Conservation (phyloP, 1,284 basidiomycete species). For the Cystobasidium slooffiae region DNA sequence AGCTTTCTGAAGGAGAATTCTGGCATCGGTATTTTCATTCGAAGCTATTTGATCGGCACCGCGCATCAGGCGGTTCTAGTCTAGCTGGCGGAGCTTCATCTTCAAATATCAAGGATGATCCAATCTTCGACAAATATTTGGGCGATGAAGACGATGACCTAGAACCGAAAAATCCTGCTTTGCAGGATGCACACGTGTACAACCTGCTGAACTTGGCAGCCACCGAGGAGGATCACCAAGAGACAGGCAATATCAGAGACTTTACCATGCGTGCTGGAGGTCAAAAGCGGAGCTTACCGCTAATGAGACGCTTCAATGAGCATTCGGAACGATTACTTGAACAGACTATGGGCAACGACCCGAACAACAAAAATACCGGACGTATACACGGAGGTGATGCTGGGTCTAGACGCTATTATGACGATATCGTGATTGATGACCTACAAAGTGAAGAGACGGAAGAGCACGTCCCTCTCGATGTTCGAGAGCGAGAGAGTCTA, state of each 20-base stretch:
- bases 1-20: slow-evolving; percentile 88
- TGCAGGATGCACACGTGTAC: slow-evolving; percentile 66
- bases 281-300: slow-evolving; percentile 80
- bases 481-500: slow-evolving; percentile 59
- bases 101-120: slow-evolving; percentile 84
- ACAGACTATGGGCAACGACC: slow-evolving; percentile 52
- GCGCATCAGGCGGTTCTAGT: slow-evolving; percentile 85
- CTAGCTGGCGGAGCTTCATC: slow-evolving; percentile 64
- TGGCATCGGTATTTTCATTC: slow-evolving; percentile 97
- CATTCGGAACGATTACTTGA: slow-evolving; percentile 88
- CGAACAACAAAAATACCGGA: slow-evolving; percentile 11
- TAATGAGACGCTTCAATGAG: slow-evolving; percentile 97
- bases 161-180: slow-evolving; percentile 72
- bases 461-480: slow-evolving; percentile 76
- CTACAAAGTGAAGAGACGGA: slow-evolving; percentile 70
- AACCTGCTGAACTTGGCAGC: slow-evolving; percentile 83
- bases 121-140: slow-evolving; percentile 93
- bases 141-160: slow-evolving; percentile 91
- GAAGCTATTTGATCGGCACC: slow-evolving; percentile 89
- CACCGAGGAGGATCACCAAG: slow-evolving; percentile 87
- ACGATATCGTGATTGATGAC: slow-evolving; percentile 84
- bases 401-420: slow-evolving; percentile 59
- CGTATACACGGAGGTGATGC: slow-evolving; percentile 42
- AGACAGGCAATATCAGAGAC: slow-evolving; percentile 81
- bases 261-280: slow-evolving; percentile 94